A percentile compares a stretch with the other conserved stretches of the same genome.
phyloP scores from a whole-genome alignment of 2,329 filamentous ascomycete genomes.

The Zarea fungicola region DNA sequence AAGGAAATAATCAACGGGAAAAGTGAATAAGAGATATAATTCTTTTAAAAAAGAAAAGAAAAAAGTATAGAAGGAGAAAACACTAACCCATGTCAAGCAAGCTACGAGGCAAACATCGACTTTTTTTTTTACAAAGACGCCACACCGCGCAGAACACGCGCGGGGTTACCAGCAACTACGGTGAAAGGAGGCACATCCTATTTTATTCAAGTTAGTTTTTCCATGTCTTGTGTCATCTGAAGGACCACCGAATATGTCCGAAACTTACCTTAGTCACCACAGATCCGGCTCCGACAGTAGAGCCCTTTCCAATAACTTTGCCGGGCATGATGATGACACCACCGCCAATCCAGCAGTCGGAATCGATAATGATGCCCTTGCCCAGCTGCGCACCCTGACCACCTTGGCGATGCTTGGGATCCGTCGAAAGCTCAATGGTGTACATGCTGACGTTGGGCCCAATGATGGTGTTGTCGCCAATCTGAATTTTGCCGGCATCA shows the following conservation, averaged over 20 bases:
- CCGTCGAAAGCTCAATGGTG: conserved; percentile 66
- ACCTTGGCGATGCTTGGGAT: conserved; percentile 68
- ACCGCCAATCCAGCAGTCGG: conserved; percentile 79
- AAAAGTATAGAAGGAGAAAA: too few species aligned
- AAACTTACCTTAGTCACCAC: conserved; percentile 69
- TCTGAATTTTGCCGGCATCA: conserved; percentile 77
- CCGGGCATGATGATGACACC: conserved; percentile 74
- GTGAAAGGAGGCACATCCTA: conserved; percentile 62
- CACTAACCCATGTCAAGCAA: too few species aligned
- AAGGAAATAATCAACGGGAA: too few species aligned
- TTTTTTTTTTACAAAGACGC: conserved; percentile 21
- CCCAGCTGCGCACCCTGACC: conserved; percentile 67
- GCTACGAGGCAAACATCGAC: too few species aligned
- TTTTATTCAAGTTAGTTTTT: background rate
- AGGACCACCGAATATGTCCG: background rate
- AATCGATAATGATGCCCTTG: conserved; percentile 69
- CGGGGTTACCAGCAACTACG: conserved; percentile 67
- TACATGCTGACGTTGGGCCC: conserved; percentile 85
- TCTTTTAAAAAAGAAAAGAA: too few species aligned
- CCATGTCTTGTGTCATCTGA: conserved; percentile 17
- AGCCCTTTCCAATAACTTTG: conserved; percentile 72
- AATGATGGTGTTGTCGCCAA: conserved; percentile 72
- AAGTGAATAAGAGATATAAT: too few species aligned
- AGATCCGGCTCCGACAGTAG: conserved; percentile 74
- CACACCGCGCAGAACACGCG: conserved; percentile 46